These are phyloP conservation scores for Ammopiptanthus mongolicus DNA, from an alignment of 306 rosid species.

Conservation along the genomic window DNA sequence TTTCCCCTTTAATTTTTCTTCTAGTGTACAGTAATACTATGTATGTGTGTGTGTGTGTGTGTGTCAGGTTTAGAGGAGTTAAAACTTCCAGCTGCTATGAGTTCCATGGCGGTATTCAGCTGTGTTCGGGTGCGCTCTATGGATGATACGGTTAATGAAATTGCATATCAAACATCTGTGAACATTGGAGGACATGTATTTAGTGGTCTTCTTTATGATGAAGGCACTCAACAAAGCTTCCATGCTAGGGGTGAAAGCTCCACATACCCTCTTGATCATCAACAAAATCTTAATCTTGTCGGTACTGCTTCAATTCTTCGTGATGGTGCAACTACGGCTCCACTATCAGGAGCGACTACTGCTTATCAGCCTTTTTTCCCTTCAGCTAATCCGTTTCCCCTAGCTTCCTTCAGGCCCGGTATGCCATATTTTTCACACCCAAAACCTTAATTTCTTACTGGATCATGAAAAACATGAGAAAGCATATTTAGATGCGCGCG, in stretches of 20 bases:
- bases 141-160: slow-evolving; percentile 37
- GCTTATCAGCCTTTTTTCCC: slow-evolving; percentile 11
- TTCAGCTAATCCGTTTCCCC: slow-evolving; percentile 23
- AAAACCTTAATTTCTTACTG: slow-evolving; percentile 19
- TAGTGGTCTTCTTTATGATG: slow-evolving; percentile 61
- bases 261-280: slow-evolving; percentile 3
- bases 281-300: slow-evolving; percentile 23
- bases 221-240: slow-evolving; percentile 44
- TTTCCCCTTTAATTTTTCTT: not conserved
- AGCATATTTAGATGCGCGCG: not conserved
- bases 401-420: slow-evolving; percentile 36
- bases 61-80: slow-evolving; percentile 30
- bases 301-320: slow-evolving; percentile 7
- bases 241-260: not conserved
- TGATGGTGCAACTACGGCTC: slow-evolving; percentile 11
- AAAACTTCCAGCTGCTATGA: slow-evolving; percentile 46
- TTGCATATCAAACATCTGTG: slow-evolving; percentile 59
- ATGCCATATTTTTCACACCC: slow-evolving; percentile 44
- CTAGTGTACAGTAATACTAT: not conserved
- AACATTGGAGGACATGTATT: slow-evolving; percentile 62
- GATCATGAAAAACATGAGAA: not conserved
- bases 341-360: slow-evolving; percentile 7
- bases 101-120: slow-evolving; percentile 36
- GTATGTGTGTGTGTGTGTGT: not conserved
- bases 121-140: slow-evolving; percentile 45